Evolutionary conservation across 345 rosid genomes (phyloP).

Genomic region (Salix caprea): DNA sequence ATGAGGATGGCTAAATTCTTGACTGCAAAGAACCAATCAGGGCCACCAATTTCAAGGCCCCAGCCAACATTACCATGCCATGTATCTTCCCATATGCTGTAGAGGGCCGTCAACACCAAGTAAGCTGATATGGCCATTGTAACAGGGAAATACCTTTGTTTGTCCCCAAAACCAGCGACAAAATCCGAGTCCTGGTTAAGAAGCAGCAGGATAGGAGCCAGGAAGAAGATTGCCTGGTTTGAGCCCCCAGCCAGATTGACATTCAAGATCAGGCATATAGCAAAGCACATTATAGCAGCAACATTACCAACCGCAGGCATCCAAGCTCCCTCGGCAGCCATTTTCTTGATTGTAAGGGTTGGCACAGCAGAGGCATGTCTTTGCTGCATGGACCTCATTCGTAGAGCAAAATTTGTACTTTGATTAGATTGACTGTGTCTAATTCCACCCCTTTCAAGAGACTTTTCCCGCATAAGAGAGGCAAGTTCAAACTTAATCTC

Average conservation of each 20-base stretch:
- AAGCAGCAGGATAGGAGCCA: slow-evolving; percentile 88
- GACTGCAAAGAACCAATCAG: slow-evolving; percentile 89
- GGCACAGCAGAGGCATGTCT: slow-evolving; percentile 67
- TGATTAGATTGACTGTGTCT: slow-evolving; percentile 58
- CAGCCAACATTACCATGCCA: slow-evolving; percentile 91
- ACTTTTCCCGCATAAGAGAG: slow-evolving; percentile 83
- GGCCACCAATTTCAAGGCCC: slow-evolving; percentile 89
- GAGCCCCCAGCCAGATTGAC: slow-evolving; percentile 82
- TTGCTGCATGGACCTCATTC: slow-evolving; percentile 96
- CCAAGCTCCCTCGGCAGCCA: slow-evolving; percentile 98
- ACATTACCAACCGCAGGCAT: slow-evolving; percentile 98
- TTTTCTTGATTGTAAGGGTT: slow-evolving; percentile 77
- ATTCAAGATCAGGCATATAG: slow-evolving; percentile 88
- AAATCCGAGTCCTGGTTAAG: slow-evolving; percentile 98
- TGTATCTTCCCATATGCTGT: slow-evolving; percentile 74
- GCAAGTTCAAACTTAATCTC: slow-evolving; percentile 91
- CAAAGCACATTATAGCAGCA: slow-evolving; percentile 91
- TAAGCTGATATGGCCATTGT: slow-evolving; percentile 64
- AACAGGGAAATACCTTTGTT: slow-evolving; percentile 98
- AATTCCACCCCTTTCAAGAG: slow-evolving; percentile 60
- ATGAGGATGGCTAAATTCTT: slow-evolving; percentile 82
- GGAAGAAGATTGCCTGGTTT: slow-evolving; percentile 88
- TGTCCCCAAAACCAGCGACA: slow-evolving; percentile 93
- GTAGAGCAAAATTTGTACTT: slow-evolving; percentile 51
- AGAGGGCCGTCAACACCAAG: slow-evolving; percentile 63